phyloP scores from a whole-genome alignment of 2,329 filamentous ascomycete genomes.

The Fusarium heterosporum region DNA sequence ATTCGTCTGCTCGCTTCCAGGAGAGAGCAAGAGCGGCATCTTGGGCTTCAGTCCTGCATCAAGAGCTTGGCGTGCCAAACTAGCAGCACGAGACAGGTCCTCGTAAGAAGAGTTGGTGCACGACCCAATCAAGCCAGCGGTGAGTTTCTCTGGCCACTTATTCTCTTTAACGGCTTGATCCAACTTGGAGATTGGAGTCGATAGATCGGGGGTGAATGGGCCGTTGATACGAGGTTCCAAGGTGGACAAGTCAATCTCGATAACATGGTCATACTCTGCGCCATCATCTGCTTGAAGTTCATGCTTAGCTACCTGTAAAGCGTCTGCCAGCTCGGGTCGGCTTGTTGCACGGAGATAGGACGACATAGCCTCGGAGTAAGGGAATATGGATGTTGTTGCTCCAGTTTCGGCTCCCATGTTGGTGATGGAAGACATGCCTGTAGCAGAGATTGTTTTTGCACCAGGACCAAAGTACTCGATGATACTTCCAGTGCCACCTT shows the following conservation, averaged over 20 bases:
- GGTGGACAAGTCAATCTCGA: slow-evolving; percentile 94
- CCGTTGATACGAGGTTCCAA: slow-evolving; percentile 99
- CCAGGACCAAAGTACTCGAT: slow-evolving; percentile 95
- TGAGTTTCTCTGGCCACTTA: slow-evolving; percentile 91
- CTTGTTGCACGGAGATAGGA: slow-evolving; percentile 90
- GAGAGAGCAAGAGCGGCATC: slow-evolving; percentile 6
- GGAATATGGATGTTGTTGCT: slow-evolving; percentile 93
- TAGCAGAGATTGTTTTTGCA: slow-evolving; percentile 87
- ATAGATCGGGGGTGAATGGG: slow-evolving; percentile 97
- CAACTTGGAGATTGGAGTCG: slow-evolving; percentile 97
- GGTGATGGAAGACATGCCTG: slow-evolving; percentile 90
- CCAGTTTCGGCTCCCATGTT: slow-evolving; percentile 93
- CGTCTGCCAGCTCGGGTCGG: slow-evolving; percentile 41
- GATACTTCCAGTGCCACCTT: slow-evolving; percentile 92
- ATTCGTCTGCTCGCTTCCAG: slow-evolving; percentile 15
- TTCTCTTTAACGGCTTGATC: slow-evolving; percentile 92
- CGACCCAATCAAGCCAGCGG: slow-evolving; percentile 70
- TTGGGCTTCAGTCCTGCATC: slow-evolving; percentile 11
- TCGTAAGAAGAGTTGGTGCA: slow-evolving; percentile 14
- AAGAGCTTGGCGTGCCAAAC: slow-evolving; percentile 1
- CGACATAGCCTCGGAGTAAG: slow-evolving; percentile 84
- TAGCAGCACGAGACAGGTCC: slow-evolving; percentile 7
- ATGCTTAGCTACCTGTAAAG: slow-evolving; percentile 67
- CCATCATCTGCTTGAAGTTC: slow-evolving; percentile 77
- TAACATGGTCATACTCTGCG: slow-evolving; percentile 93